A percentile compares a stretch with the other conserved stretches of the same genome.
These are phyloP conservation scores for Hygrophoropsis aurantiaca DNA, from an alignment of 768 basidiomycete genomes.

Conservation along the genomic window DNA sequence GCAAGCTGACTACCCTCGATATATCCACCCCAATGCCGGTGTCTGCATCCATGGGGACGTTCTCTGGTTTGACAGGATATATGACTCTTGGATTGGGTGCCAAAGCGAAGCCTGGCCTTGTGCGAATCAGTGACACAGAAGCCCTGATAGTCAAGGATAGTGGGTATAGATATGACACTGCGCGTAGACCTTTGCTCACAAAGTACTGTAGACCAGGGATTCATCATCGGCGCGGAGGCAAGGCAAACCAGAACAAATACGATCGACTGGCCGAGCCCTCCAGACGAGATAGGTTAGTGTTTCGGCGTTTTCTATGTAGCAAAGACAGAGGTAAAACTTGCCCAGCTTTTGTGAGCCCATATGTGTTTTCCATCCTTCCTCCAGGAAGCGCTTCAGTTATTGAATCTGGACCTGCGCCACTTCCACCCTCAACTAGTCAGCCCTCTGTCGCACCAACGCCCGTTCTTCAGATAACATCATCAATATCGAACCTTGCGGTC, in stretches of 20 bases:
- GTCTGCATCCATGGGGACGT: constrained; percentile 63
- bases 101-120: constrained; percentile 66
- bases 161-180: constrained; percentile 38
- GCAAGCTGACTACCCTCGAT: constrained; percentile 56
- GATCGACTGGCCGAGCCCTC: constrained; percentile 76
- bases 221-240: constrained; percentile 62
- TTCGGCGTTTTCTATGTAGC: constrained; percentile 1
- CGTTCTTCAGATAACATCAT: constrained; percentile 70
- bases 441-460: constrained; percentile 42
- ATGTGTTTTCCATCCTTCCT: constrained; percentile 74
- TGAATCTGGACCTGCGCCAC: constrained; percentile 15
- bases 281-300: constrained; percentile 74
- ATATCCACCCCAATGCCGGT: constrained; percentile 47
- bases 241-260: constrained; percentile 46
- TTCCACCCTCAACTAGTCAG: constrained; percentile 22
- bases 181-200: too few relatives aligned
- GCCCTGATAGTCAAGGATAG: constrained; percentile 77
- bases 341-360: constrained; percentile 72
- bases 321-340: background rate
- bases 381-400: constrained; percentile 53
- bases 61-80: constrained; percentile 79
- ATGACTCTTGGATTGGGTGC: constrained; percentile 81
- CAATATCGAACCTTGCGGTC: constrained; percentile 57
- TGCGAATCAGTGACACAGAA: constrained; percentile 58
- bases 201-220: constrained; percentile 56